A percentile compares a stretch with the other conserved stretches of the same genome.
Evolutionary conservation across 805 yeast species (phyloP).

Genomic region (Blastobotrys americana): DNA sequence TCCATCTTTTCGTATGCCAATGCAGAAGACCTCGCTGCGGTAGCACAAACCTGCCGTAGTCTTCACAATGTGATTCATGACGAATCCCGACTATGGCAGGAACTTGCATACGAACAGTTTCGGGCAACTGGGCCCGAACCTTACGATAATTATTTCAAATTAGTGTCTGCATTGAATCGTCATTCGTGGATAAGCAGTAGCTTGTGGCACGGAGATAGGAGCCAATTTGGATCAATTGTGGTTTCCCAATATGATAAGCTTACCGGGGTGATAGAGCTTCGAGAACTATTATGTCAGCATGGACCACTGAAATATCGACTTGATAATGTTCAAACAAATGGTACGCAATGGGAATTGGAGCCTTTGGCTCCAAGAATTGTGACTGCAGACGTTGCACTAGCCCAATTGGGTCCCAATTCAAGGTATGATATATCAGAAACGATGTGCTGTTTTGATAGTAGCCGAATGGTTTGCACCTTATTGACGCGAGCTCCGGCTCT

Average conservation of each 20-base stretch:
- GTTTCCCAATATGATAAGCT: slow-evolving; percentile 17
- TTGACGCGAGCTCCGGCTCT: background rate
- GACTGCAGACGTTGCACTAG: background rate
- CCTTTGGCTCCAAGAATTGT: background rate
- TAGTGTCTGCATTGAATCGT: slow-evolving; percentile 14
- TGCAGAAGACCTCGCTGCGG: slow-evolving; percentile 15
- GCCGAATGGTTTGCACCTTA: background rate
- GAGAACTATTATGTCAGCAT: slow-evolving; percentile 12
- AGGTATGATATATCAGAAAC: background rate
- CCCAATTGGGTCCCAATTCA: background rate
- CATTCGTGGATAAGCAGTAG: slow-evolving; percentile 24
- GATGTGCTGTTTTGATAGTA: background rate
- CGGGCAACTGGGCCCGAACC: slow-evolving; percentile 14
- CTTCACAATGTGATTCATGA: slow-evolving; percentile 9
- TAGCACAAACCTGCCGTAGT: slow-evolving; percentile 15
- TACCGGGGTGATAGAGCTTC: slow-evolving; percentile 18
- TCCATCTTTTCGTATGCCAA: slow-evolving; percentile 11
- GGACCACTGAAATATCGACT: background rate
- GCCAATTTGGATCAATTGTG: slow-evolving; percentile 21
- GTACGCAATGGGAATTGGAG: background rate
- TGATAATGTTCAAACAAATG: no score
- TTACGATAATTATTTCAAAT: slow-evolving; percentile 12
- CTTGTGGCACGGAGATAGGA: slow-evolving; percentile 25
- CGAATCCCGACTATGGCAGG: slow-evolving; percentile 19
- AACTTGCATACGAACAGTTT: slow-evolving; percentile 10